Evolutionary conservation across 441 rosid species (phyloP).

Genomic region (Pelargonium fulgidum): DNA sequence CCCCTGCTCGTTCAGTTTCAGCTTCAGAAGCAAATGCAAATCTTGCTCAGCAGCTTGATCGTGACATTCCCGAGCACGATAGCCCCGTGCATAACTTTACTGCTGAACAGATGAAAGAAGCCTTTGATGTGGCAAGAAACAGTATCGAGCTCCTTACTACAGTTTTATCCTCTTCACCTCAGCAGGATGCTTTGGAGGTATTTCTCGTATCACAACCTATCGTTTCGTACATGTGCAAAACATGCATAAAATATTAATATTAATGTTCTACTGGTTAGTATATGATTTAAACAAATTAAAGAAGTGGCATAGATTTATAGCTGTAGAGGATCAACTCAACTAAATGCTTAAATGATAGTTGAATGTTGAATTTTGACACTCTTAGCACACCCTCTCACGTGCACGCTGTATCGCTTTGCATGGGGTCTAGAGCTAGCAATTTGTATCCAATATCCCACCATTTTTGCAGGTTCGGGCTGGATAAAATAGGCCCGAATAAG

Average conservation of each 20-base stretch:
- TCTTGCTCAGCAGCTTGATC: conserved; percentile 47
- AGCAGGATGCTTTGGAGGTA: conserved; percentile 67
- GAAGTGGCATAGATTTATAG: too few relatives aligned
- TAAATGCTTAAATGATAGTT: too few relatives aligned
- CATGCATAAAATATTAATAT: background rate
- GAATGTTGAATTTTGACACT: too few relatives aligned
- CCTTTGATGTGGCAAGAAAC: conserved; percentile 86
- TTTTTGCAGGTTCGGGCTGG: too few relatives aligned
- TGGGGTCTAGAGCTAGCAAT: too few relatives aligned
- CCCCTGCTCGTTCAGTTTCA: conserved; percentile 72
- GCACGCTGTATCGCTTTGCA: too few relatives aligned
- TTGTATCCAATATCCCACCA: too few relatives aligned
- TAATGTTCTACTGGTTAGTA: too few relatives aligned
- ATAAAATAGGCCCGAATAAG: too few relatives aligned
- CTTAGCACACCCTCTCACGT: too few relatives aligned
- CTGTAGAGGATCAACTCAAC: too few relatives aligned
- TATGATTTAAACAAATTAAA: too few relatives aligned
- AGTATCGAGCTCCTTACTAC: conserved; percentile 77
- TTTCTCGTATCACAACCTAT: background rate
- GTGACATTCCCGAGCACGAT: conserved; percentile 38
- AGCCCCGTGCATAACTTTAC: conserved; percentile 41
- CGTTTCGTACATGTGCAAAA: background rate
- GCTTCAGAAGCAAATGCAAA: conserved; percentile 44
- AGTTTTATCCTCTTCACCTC: conserved; percentile 69
- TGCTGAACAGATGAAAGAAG: conserved; percentile 74